Conservation (phyloP, 2,329 filamentous ascomycete genomes). For the Pyrenochaeta sp. region DNA sequence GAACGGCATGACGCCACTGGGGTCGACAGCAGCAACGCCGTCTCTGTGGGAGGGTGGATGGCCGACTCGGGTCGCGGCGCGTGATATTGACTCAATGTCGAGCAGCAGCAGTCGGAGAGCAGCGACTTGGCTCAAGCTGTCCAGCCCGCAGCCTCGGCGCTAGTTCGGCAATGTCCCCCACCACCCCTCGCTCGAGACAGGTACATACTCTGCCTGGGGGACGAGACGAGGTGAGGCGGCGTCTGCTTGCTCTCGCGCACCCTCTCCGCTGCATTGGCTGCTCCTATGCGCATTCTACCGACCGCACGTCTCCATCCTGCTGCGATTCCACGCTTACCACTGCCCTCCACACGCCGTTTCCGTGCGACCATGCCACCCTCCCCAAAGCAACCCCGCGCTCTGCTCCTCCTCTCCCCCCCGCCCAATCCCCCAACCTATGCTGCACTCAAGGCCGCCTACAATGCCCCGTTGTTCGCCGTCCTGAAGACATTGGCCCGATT, state of each 20-base stretch:
- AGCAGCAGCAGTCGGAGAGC: too few relatives aligned
- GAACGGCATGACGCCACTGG: slow-evolving; percentile 47
- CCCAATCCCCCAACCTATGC: slow-evolving; percentile 50
- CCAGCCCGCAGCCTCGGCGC: slow-evolving; percentile 1
- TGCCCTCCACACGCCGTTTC: slow-evolving; percentile 22
- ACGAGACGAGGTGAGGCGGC: background rate
- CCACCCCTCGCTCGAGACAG: background rate
- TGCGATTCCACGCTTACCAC: slow-evolving; percentile 2
- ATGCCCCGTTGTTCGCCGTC: slow-evolving; percentile 51
- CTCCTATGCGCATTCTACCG: slow-evolving; percentile 9
- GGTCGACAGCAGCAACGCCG: slow-evolving; percentile 14
- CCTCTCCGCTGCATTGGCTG: background rate
- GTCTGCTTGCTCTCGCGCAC: slow-evolving; percentile 2
- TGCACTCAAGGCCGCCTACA: slow-evolving; percentile 53
- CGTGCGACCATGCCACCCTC: slow-evolving; percentile 36
- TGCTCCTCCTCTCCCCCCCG: slow-evolving; percentile 56
- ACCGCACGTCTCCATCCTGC: slow-evolving; percentile 6
- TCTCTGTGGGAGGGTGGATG: slow-evolving; percentile 1
- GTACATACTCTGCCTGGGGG: too few relatives aligned
- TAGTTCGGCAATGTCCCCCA: slow-evolving; percentile 1
- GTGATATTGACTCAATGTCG: slow-evolving; percentile 6
- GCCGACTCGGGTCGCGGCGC: slow-evolving; percentile 17
- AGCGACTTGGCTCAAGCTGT: slow-evolving; percentile 5
- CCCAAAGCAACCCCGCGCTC: slow-evolving; percentile 28
- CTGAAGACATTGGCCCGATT: slow-evolving; percentile 50